These are phyloP conservation scores for Citrus trifoliata DNA, from an alignment of 345 rosid genomes.

Conservation along the genomic window DNA sequence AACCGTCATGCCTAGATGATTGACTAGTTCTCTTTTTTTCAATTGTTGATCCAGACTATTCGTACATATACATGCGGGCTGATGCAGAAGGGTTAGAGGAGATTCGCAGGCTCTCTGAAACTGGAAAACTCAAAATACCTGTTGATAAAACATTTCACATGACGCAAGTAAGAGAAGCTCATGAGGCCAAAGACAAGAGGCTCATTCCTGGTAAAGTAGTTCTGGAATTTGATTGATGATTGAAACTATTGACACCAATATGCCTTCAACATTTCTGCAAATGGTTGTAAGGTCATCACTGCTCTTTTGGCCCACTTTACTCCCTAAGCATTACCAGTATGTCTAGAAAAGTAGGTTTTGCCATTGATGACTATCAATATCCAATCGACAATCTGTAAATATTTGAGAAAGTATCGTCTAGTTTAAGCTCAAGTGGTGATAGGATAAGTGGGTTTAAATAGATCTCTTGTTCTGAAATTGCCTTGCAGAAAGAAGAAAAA, in stretches of 20 bases:
- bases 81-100: constrained; percentile 81
- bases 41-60: constrained; percentile 53
- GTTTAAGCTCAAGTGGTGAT: not conserved
- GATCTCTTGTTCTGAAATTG: not conserved
- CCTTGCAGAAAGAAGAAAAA: not conserved
- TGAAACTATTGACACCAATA: not conserved
- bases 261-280: constrained; percentile 1
- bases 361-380: not conserved
- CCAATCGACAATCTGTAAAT: constrained; percentile 25
- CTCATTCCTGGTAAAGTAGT: constrained; percentile 80
- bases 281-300: constrained; percentile 4
- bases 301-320: not conserved
- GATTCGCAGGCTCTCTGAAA: constrained; percentile 70
- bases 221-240: constrained; percentile 56
- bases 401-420: constrained; percentile 14
- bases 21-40: not conserved
- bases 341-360: constrained; percentile 12
- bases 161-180: constrained; percentile 80
- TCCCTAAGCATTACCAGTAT: not conserved
- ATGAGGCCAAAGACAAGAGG: constrained; percentile 73
- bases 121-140: constrained; percentile 72
- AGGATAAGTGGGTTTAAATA: not conserved
- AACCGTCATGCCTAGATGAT: not conserved
- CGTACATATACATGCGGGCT: constrained; percentile 89
- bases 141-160: constrained; percentile 80